These are phyloP conservation scores for Populus ilicifolia DNA, from an alignment of 345 rosid genomes.

Conservation along the genomic window DNA sequence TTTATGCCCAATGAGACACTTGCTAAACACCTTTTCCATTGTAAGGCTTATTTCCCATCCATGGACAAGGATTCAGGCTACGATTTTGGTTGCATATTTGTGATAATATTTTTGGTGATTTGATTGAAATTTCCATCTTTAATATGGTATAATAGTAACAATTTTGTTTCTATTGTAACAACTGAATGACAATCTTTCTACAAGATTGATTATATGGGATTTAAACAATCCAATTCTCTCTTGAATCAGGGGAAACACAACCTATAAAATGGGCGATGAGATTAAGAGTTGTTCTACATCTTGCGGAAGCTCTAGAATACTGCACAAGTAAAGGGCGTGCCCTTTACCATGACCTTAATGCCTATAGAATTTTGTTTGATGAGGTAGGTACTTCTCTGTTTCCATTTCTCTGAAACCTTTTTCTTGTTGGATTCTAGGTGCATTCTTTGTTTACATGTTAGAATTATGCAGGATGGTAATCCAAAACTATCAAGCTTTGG, in stretches of 20 bases:
- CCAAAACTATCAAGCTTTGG: slow-evolving; percentile 92
- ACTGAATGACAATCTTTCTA: background rate
- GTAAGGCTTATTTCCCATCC: slow-evolving; percentile 38
- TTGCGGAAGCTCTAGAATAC: slow-evolving; percentile 90
- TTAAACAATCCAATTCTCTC: background rate
- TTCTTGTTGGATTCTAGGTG: slow-evolving; percentile 3
- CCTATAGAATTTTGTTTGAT: slow-evolving; percentile 86
- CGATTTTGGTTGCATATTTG: background rate
- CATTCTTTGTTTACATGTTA: slow-evolving; percentile 10
- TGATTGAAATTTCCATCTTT: background rate
- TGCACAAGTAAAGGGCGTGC: slow-evolving; percentile 86
- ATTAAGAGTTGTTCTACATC: slow-evolving; percentile 80
- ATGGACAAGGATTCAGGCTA: background rate
- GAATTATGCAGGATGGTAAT: slow-evolving; percentile 65
- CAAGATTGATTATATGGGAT: background rate
- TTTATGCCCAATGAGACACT: slow-evolving; percentile 88
- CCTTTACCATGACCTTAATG: slow-evolving; percentile 90
- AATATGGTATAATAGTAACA: background rate
- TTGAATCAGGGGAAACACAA: slow-evolving; percentile 75
- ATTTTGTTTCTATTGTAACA: background rate
- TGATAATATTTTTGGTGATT: background rate
- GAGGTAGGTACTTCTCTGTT: slow-evolving; percentile 42
- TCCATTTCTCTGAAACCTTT: background rate
- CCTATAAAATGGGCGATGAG: slow-evolving; percentile 99
- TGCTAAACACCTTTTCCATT: slow-evolving; percentile 92